Conservation (phyloP, 2,329 filamentous ascomycete species). For the Stagonosporopsis vannaccii region DNA sequence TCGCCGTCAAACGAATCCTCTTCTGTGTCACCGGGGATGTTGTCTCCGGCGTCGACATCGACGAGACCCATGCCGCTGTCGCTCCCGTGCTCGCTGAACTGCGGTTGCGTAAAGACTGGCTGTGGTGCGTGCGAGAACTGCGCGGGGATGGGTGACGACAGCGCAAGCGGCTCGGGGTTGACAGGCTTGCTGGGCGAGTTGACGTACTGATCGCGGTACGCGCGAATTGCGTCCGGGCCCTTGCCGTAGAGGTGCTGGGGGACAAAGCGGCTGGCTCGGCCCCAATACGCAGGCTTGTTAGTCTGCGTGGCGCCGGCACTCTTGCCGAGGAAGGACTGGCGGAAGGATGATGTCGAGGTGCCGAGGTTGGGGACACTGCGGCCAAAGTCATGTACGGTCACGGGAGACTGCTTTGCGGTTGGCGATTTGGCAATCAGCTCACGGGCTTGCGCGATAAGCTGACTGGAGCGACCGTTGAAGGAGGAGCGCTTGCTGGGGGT, state of each 20-base stretch:
- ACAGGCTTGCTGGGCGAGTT: slow-evolving; percentile 22
- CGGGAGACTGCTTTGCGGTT: slow-evolving; percentile 12
- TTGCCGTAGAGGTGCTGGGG: slow-evolving; percentile 47
- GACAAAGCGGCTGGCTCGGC: slow-evolving; percentile 44
- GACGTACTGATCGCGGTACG: slow-evolving; percentile 33
- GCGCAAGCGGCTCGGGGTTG: slow-evolving; percentile 28
- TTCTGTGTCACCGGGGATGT: slow-evolving; percentile 19
- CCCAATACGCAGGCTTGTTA: slow-evolving; percentile 41
- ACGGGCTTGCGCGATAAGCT: slow-evolving; percentile 29
- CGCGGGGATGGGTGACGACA: slow-evolving; percentile 34
- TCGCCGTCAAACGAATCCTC: slow-evolving; percentile 18
- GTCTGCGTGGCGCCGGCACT: slow-evolving; percentile 15
- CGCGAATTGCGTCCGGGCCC: slow-evolving; percentile 40
- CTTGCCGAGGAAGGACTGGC: slow-evolving; percentile 22
- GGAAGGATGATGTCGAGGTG: slow-evolving; percentile 21
- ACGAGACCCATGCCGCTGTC: slow-evolving; percentile 20
- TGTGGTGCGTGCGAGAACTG: slow-evolving; percentile 30
- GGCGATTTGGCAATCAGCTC: slow-evolving; percentile 20
- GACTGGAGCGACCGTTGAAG: slow-evolving; percentile 20
- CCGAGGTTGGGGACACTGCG: slow-evolving; percentile 37
- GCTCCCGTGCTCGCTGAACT: slow-evolving; percentile 21
- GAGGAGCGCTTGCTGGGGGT: slow-evolving; percentile 21
- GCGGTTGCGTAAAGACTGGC: slow-evolving; percentile 12
- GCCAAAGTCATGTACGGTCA: slow-evolving; percentile 33
- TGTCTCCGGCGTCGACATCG: slow-evolving; percentile 16